Percentiles rank a stretch among this genome's conserved stretches.
phyloP scores from a whole-genome alignment of 768 basidiomycete species.

The Rhodotorula paludigena region DNA sequence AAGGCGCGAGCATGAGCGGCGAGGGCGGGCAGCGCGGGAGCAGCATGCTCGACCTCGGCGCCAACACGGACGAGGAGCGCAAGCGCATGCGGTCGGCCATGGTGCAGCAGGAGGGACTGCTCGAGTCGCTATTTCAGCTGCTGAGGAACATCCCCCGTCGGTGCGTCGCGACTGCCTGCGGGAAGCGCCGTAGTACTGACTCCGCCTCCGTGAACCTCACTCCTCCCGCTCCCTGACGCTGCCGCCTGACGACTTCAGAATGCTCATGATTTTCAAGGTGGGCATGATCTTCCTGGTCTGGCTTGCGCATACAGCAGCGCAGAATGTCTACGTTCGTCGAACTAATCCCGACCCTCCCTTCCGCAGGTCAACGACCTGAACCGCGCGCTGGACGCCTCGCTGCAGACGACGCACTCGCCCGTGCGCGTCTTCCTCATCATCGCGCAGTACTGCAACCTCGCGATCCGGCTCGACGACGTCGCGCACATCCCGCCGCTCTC shows the following conservation, averaged over 20 bases:
- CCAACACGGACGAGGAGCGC: conserved; percentile 70
- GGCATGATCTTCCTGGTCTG: too few relatives aligned
- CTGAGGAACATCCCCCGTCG: conserved; percentile 73
- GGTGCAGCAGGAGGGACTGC: conserved; percentile 70
- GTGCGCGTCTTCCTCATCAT: conserved; percentile 84
- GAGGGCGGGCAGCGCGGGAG: conserved; percentile 50
- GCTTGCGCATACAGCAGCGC: too few relatives aligned
- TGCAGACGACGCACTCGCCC: conserved; percentile 72
- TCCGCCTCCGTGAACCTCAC: conserved; percentile 37
- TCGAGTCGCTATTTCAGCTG: conserved; percentile 80
- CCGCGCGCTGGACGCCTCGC: conserved; percentile 50
- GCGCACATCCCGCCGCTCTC: conserved; percentile 14
- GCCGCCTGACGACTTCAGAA: conserved; percentile 44
- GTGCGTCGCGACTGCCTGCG: neutral
- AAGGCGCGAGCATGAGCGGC: conserved; percentile 51
- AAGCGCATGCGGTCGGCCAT: conserved; percentile 78
- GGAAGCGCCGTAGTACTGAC: too few relatives aligned
- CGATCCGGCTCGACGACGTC: conserved; percentile 31
- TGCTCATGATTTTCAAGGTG: conserved; percentile 54
- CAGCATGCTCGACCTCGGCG: conserved; percentile 68
- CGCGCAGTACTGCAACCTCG: conserved; percentile 54
- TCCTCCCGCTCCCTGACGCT: neutral
- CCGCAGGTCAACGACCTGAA: conserved; percentile 33
- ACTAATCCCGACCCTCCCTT: too few relatives aligned
- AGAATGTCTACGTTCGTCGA: too few relatives aligned